phyloP scores from a whole-genome alignment of 495 filamentous ascomycete species.

The Aspergillus affinis region DNA sequence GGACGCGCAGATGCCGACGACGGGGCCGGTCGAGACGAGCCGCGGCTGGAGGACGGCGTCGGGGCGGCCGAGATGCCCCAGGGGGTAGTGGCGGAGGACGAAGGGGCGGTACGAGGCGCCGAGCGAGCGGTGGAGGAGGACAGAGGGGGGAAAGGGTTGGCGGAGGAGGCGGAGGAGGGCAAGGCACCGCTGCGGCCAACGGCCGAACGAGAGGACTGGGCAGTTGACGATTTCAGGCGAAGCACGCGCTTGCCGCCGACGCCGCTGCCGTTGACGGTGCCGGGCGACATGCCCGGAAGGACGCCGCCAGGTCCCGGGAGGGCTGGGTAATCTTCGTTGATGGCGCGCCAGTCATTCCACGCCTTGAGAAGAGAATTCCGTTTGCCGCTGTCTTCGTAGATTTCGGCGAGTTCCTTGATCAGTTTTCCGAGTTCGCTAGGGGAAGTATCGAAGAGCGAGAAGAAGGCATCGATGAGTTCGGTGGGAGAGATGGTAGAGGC shows the following conservation, averaged over 20 bases:
- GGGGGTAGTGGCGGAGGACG: constrained; percentile 45
- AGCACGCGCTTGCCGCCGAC: constrained; percentile 58
- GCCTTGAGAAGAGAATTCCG: constrained; percentile 68
- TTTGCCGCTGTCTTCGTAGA: constrained; percentile 82
- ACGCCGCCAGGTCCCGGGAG: constrained; percentile 71
- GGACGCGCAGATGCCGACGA: constrained; percentile 28
- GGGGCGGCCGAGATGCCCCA: constrained; percentile 43
- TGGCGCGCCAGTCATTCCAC: constrained; percentile 93
- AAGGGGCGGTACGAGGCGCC: constrained; percentile 25
- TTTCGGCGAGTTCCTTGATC: constrained; percentile 87
- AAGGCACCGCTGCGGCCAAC: constrained; percentile 46
- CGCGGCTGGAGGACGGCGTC: constrained; percentile 31
- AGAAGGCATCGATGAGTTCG: constrained; percentile 78
- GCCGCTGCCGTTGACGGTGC: constrained; percentile 37
- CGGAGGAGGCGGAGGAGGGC: constrained; percentile 30
- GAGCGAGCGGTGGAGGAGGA: constrained; percentile 41
- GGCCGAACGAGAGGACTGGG: constrained; percentile 65
- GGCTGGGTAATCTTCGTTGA: constrained; percentile 94
- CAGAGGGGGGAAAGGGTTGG: constrained; percentile 48
- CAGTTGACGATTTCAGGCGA: constrained; percentile 74
- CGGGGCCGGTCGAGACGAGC: constrained; percentile 26
- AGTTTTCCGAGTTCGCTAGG: constrained; percentile 81
- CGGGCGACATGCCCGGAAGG: constrained; percentile 45
- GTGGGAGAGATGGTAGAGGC: constrained; percentile 63
- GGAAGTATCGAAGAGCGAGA: constrained; percentile 77